phyloP scores from a whole-genome alignment of 2,329 filamentous ascomycete genomes.

The Arthrobotrys sphaeroides region DNA sequence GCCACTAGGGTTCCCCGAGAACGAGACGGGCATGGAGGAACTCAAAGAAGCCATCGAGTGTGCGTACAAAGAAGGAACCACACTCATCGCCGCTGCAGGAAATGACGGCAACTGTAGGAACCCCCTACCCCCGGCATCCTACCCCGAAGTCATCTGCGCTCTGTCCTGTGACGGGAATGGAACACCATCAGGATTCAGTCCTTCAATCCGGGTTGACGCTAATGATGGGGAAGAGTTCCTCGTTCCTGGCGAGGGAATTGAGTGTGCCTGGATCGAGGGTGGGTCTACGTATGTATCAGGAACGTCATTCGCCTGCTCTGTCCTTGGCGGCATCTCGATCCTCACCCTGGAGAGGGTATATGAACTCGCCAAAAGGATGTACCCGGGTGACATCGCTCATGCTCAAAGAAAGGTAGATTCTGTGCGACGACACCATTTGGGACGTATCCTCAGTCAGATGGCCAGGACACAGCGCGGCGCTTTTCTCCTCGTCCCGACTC shows the following conservation, averaged over 20 bases:
- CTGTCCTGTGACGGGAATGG: not conserved
- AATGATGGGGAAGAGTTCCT: not conserved
- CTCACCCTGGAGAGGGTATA: not conserved
- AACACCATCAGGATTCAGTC: not conserved
- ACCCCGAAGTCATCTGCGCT: not conserved
- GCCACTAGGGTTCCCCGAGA: not conserved
- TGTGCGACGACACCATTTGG: not conserved
- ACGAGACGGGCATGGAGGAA: not conserved
- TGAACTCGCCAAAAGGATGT: not conserved
- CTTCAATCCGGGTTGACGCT: not conserved
- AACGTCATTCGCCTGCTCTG: slow-evolving; percentile 6
- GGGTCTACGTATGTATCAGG: too few relatives aligned
- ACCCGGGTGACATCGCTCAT: too few relatives aligned
- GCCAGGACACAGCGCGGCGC: not conserved
- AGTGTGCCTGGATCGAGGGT: not conserved
- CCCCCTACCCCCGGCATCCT: not conserved
- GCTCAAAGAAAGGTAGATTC: not conserved
- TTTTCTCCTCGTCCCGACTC: not conserved
- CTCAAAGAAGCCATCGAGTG: not conserved
- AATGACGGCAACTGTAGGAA: not conserved
- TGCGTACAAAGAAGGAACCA: not conserved
- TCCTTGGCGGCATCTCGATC: not conserved
- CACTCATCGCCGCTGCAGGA: not conserved
- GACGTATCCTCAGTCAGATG: not conserved
- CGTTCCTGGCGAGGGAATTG: not conserved